Conservation (phyloP, 148 eudicot genomes). For the Chenopodium berlandieri region DNA sequence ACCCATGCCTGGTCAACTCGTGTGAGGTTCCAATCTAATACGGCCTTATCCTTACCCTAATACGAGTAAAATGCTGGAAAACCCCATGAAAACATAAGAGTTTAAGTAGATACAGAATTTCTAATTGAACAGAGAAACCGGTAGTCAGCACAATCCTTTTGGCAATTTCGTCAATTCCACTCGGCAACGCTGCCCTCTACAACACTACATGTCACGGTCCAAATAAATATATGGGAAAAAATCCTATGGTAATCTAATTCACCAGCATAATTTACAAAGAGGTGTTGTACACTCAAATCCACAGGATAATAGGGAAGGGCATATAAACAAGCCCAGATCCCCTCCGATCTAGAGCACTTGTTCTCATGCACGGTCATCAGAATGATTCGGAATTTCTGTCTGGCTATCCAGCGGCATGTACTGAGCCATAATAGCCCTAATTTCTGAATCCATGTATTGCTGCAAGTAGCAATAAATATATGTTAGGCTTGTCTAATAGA, state of each 20-base stretch:
- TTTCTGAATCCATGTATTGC: conserved; percentile 98
- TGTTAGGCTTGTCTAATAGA: not conserved
- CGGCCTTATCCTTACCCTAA: too few species aligned
- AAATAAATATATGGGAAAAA: conserved; percentile 19
- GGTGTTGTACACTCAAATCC: conserved; percentile 28
- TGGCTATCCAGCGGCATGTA: conserved; percentile 97
- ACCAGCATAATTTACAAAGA: conserved; percentile 32
- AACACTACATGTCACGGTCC: conserved; percentile 26
- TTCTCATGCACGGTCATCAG: conserved; percentile 50
- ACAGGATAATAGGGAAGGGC: conserved; percentile 25
- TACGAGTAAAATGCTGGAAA: not conserved
- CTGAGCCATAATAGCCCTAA: conserved; percentile 94
- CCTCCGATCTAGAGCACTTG: not conserved
- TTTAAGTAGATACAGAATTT: not conserved
- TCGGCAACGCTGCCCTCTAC: conserved; percentile 9
- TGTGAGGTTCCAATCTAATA: too few species aligned
- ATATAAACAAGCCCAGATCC: conserved; percentile 29
- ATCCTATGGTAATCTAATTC: conserved; percentile 23
- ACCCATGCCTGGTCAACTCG: too few species aligned
- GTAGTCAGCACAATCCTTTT: conserved; percentile 13
- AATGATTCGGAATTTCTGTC: conserved; percentile 59
- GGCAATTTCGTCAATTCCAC: conserved; percentile 15
- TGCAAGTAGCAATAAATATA: conserved; percentile 20
- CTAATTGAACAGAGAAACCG: not conserved
- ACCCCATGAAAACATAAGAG: not conserved